phyloP scores from a whole-genome alignment of 768 basidiomycete species.

The Termitomyces heimii region DNA sequence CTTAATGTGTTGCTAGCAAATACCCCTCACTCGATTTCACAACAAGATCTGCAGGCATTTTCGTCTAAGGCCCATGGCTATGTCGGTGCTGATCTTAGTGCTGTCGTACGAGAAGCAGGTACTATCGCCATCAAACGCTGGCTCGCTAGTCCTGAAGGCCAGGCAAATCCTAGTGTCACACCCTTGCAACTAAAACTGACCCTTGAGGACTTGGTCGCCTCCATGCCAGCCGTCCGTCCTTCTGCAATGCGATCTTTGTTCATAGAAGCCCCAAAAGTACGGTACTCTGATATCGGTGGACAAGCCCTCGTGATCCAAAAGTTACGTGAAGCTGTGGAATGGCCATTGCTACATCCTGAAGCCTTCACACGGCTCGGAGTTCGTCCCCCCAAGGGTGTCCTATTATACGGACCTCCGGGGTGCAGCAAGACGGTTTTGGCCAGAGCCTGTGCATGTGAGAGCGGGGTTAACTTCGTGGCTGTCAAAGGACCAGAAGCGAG shows the following conservation, averaged over 20 bases:
- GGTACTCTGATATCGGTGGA: conserved; percentile 88
- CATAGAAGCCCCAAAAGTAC: conserved; percentile 76
- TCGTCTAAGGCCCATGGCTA: conserved; percentile 89
- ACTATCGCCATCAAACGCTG: conserved; percentile 87
- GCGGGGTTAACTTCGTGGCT: conserved; percentile 92
- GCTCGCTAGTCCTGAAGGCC: conserved; percentile 29
- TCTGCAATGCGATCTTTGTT: conserved; percentile 94
- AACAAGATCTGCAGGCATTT: conserved; percentile 54
- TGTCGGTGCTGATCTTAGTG: conserved; percentile 93
- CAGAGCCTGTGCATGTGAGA: conserved; percentile 88
- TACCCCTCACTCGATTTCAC: conserved; percentile 68
- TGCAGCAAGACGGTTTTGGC: conserved; percentile 95
- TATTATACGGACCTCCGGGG: conserved; percentile 95
- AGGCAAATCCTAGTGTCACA: conserved; percentile 10
- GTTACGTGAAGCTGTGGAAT: conserved; percentile 88
- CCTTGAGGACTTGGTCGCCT: conserved; percentile 56
- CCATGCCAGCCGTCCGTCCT: conserved; percentile 78
- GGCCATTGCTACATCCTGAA: conserved; percentile 86
- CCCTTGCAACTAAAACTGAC: conserved; percentile 34
- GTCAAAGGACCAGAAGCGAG: conserved; percentile 95
- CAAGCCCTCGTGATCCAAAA: conserved; percentile 78
- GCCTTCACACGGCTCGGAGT: conserved; percentile 86
- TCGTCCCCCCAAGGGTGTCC: conserved; percentile 79
- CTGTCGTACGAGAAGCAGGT: conserved; percentile 90
- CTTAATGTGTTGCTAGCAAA: conserved; percentile 78